These are phyloP conservation scores for Entelexis paramagnoliae DNA, from an alignment of 1,139 yeast species.

Conservation along the genomic window DNA sequence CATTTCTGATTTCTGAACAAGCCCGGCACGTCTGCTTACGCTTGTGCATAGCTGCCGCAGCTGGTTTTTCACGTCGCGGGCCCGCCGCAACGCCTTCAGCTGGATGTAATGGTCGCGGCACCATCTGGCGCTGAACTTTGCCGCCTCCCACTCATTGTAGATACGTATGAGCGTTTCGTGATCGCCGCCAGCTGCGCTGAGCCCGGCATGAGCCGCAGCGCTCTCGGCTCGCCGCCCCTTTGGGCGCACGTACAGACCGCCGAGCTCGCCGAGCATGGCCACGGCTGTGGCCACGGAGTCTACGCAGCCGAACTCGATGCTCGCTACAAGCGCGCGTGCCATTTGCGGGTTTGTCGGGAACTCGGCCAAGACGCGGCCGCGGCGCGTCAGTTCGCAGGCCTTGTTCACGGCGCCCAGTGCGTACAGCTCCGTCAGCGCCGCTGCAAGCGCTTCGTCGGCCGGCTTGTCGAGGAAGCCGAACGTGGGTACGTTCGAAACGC, in stretches of 20 bases:
- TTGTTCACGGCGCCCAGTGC: conserved; percentile 80
- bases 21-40: not conserved
- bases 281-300: conserved; percentile 60
- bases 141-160: conserved; percentile 65
- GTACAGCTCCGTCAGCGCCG: conserved; percentile 69
- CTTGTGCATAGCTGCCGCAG: conserved; percentile 48
- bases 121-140: conserved; percentile 69
- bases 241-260: conserved; percentile 61
- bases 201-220: conserved; percentile 49
- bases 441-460: conserved; percentile 55
- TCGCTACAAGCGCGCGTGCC: conserved; percentile 60
- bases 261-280: conserved; percentile 75
- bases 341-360: conserved; percentile 89
- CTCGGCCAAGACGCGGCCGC: conserved; percentile 82
- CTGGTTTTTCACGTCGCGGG: conserved; percentile 64
- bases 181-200: conserved; percentile 55
- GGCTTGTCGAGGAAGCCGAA: conserved; percentile 90
- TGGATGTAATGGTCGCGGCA: conserved; percentile 79
- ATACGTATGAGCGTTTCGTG: conserved; percentile 65
- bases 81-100: conserved; percentile 58
- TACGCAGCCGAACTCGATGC: conserved; percentile 50
- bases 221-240: conserved; percentile 60
- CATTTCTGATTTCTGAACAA: conserved; percentile 9
- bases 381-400: conserved; percentile 63
- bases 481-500: conserved; percentile 67